These are phyloP conservation scores for Cryptococcus jaspeensis DNA, from an alignment of 1,284 basidiomycete species.

Conservation along the genomic window DNA sequence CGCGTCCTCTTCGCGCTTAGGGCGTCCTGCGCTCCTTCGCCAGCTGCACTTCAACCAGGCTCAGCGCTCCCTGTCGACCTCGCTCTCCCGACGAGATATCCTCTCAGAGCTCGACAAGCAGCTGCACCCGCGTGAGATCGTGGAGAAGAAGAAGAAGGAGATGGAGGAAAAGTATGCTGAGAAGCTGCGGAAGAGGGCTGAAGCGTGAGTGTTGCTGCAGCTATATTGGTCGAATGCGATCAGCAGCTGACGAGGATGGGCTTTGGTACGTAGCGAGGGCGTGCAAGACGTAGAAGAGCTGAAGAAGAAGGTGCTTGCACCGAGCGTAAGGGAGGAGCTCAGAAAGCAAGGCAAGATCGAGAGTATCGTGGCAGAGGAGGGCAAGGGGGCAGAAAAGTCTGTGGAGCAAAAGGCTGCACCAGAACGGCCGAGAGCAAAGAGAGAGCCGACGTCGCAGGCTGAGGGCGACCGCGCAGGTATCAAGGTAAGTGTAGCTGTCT, in stretches of 20 bases:
- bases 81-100: constrained; percentile 20
- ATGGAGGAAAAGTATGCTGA: constrained; percentile 51
- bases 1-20: background rate
- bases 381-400: background rate
- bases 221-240: background rate
- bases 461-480: constrained; percentile 46
- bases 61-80: constrained; percentile 8
- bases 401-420: constrained; percentile 1
- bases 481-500: constrained; percentile 36
- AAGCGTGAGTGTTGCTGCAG: constrained; percentile 38
- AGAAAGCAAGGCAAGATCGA: constrained; percentile 20
- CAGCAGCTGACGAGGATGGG: background rate
- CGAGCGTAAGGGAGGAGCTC: constrained; percentile 30
- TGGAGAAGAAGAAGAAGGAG: constrained; percentile 45
- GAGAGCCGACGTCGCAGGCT: constrained; percentile 25
- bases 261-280: constrained; percentile 35
- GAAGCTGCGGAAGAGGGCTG: constrained; percentile 45
- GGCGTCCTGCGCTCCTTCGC: background rate
- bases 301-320: constrained; percentile 44
- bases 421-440: constrained; percentile 12
- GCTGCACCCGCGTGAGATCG: constrained; percentile 44
- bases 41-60: too few relatives aligned
- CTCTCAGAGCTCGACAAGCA: constrained; percentile 35
- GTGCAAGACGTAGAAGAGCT: constrained; percentile 46
- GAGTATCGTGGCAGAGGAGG: constrained; percentile 1